phyloP scores from a whole-genome alignment of 257 asterid species.

The Gentiana straminea region DNA sequence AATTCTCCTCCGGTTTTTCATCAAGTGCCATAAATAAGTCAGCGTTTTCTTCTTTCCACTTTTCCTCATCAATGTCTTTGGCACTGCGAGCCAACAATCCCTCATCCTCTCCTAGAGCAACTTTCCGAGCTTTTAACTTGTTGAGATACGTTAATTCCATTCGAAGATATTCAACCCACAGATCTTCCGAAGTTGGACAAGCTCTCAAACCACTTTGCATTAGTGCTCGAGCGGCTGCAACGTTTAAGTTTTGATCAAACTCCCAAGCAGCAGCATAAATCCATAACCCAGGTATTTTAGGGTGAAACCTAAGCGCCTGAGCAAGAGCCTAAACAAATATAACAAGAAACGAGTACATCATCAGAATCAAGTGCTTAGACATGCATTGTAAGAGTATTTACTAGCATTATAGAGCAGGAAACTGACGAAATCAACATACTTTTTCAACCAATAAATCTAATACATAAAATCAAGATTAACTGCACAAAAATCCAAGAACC shows the following conservation, averaged over 20 bases:
- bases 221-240: conserved; percentile 77
- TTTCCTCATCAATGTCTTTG: conserved; percentile 37
- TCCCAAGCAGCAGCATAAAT: conserved; percentile 98
- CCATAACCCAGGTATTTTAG: conserved; percentile 91
- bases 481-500: too few species aligned
- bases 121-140: conserved; percentile 76
- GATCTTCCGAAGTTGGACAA: conserved; percentile 79
- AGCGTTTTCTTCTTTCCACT: conserved; percentile 62
- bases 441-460: too few species aligned
- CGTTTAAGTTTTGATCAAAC: conserved; percentile 76
- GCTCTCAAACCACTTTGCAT: conserved; percentile 94
- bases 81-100: conserved; percentile 24
- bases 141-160: conserved; percentile 92
- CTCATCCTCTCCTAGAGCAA: conserved; percentile 66
- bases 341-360: conserved; percentile 1
- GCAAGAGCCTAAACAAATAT: conserved; percentile 55
- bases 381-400: background rate
- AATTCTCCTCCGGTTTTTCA: conserved; percentile 33
- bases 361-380: background rate
- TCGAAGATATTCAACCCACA: conserved; percentile 91
- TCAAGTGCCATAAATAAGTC: conserved; percentile 62
- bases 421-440: too few species aligned
- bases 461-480: too few species aligned
- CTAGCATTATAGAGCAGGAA: too few species aligned
- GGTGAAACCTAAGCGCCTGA: conserved; percentile 72